These are phyloP conservation scores for Nelumbo lutea DNA, from an alignment of 164 flowering plant species.

Conservation along the genomic window DNA sequence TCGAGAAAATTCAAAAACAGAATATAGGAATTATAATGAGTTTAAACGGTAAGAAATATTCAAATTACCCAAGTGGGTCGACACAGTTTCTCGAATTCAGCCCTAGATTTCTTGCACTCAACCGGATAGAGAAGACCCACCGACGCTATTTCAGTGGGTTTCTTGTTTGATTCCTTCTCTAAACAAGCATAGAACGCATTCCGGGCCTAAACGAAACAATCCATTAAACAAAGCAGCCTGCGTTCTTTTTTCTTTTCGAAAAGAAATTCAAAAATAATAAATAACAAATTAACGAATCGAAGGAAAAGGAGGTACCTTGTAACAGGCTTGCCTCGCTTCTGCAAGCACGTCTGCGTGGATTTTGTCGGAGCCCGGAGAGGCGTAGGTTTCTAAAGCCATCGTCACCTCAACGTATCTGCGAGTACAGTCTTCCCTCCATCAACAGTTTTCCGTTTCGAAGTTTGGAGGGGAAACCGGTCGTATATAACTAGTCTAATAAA, in stretches of 20 bases:
- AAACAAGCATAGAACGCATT: conserved; percentile 80
- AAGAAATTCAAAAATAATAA: neutral
- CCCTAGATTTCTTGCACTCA: conserved; percentile 62
- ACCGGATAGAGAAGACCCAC: conserved; percentile 71
- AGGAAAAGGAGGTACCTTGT: conserved; percentile 43
- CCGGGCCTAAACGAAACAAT: conserved; percentile 43
- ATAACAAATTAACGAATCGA: neutral
- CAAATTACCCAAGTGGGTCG: conserved; percentile 73
- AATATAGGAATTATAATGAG: neutral
- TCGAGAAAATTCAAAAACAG: neutral
- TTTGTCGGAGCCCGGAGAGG: conserved; percentile 15
- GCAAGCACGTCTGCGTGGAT: conserved; percentile 59
- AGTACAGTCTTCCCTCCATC: neutral
- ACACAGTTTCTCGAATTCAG: conserved; percentile 49
- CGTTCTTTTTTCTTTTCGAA: neutral
- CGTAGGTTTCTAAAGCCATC: conserved; percentile 9
- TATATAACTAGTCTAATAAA: too few species aligned
- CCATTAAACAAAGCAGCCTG: neutral
- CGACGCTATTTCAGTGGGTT: conserved; percentile 67
- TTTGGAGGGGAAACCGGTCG: too few species aligned
- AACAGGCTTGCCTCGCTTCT: conserved; percentile 65
- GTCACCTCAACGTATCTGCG: neutral
- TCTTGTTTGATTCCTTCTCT: conserved; percentile 66
- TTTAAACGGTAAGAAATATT: neutral
- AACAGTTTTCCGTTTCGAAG: too few species aligned